phyloP scores from a whole-genome alignment of 768 basidiomycete genomes.

The Cystobasidium tubakii region DNA sequence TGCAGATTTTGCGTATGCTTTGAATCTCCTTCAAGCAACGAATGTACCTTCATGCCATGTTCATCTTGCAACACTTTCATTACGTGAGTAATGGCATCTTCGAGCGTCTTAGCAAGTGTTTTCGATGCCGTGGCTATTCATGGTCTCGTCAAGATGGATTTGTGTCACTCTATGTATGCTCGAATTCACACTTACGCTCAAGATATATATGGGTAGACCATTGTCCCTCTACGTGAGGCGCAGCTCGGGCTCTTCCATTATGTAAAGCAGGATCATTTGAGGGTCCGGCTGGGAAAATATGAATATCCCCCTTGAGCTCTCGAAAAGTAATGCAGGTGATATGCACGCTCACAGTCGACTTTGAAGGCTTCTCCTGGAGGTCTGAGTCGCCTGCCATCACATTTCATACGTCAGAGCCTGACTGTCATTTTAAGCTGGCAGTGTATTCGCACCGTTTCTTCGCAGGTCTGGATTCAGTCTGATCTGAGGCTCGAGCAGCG shows the following conservation, averaged over 20 bases:
- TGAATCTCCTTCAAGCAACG: slow-evolving; percentile 46
- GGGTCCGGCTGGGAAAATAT: slow-evolving; percentile 6
- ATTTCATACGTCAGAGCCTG: not conserved
- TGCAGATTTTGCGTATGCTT: slow-evolving; percentile 57
- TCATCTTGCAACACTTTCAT: slow-evolving; percentile 38
- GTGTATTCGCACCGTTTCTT: not conserved
- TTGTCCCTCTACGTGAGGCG: slow-evolving; percentile 79
- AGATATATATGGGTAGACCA: slow-evolving; percentile 74
- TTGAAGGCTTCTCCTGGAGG: slow-evolving; percentile 18
- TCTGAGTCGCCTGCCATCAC: not conserved
- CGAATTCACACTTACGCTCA: slow-evolving; percentile 51
- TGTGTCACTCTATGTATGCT: not conserved
- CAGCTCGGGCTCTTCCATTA: slow-evolving; percentile 70
- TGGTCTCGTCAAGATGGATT: not conserved
- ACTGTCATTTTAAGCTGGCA: too few species aligned
- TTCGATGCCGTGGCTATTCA: slow-evolving; percentile 51
- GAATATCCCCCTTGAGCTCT: not conserved
- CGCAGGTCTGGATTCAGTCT: not conserved
- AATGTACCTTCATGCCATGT: slow-evolving; percentile 49
- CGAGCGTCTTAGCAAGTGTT: slow-evolving; percentile 54
- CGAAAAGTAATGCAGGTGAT: not conserved
- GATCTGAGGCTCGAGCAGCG: not conserved
- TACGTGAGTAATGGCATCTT: slow-evolving; percentile 54
- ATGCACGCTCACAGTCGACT: not conserved
- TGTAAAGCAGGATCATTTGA: slow-evolving; percentile 68